Evolutionary conservation across 495 filamentous ascomycete species (phyloP).

Genomic region (Darksidea phi): DNA sequence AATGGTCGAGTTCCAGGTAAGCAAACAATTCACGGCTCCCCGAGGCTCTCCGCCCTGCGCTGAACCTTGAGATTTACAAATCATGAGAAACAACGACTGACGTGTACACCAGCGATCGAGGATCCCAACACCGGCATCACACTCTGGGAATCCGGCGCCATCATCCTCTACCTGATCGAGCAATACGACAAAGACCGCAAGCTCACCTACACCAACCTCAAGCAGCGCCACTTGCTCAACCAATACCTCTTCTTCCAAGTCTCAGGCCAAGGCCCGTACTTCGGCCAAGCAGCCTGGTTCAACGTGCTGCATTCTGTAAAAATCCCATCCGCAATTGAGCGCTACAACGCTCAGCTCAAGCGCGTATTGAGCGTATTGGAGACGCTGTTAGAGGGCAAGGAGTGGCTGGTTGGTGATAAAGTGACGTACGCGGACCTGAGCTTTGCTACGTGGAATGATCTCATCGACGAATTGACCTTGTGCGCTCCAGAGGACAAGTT

Average conservation of each 20-base stretch:
- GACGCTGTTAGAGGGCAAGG: constrained; percentile 48
- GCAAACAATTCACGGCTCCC: too few species aligned
- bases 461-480: constrained; percentile 1
- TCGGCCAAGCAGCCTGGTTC: constrained; percentile 62
- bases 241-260: constrained; percentile 70
- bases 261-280: constrained; percentile 69
- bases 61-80: too few species aligned
- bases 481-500: background rate
- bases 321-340: constrained; percentile 56
- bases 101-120: constrained; percentile 56
- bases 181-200: constrained; percentile 65
- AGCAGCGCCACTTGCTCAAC: constrained; percentile 54
- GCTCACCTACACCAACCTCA: constrained; percentile 55
- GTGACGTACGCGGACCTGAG: constrained; percentile 59
- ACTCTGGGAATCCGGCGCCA: constrained; percentile 73
- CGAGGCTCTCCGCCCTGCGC: too few species aligned
- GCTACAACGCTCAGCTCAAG: constrained; percentile 60
- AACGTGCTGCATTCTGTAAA: constrained; percentile 55
- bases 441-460: constrained; percentile 55
- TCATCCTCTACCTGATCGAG: constrained; percentile 68
- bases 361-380: constrained; percentile 63
- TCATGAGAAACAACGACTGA: too few species aligned
- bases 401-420: constrained; percentile 61
- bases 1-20: constrained; percentile 63
- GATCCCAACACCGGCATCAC: constrained; percentile 67